Base-by-base conservation (phyloP, 768 basidiomycete genomes). In the Panaeolus cyanescens region DNA sequence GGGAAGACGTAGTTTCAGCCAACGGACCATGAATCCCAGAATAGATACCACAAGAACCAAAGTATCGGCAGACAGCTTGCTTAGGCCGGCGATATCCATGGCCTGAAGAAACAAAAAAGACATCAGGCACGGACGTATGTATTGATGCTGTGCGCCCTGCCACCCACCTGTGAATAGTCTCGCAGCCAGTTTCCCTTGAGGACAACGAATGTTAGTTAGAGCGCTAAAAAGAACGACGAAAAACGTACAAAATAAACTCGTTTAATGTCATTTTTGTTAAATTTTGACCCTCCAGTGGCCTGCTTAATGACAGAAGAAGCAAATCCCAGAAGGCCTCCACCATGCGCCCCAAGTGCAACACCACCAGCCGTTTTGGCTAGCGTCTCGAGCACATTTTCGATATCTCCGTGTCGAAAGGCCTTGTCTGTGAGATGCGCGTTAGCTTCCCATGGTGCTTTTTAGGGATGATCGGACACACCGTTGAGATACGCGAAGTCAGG, bases 381-480 rank as follows among this genome's bases (percentile, higher is more conserved):
- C n/a, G 78, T 80, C 33, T 82, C 80, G 28, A 91, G 80, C 63
- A 88, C 80, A 67, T 85, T 84, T 75, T 91, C 89, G 54, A 91
- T 90, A 68, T 92, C 90, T 13, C 89, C 88, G 77, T 91, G 89
- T 55, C 89, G 79, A 73, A 87, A 92, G 0, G 90, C 89, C 71
- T 88, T 90, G 71, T 85, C 85, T 85, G 65, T 25, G 45, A 8
- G 39, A 20, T 22, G 45, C 7, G 25, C 6, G 10, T 50, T 28
- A 50, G 45, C 45, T 50, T 50, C 45, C 25, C 45, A 28, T 50
- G 45, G 25, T 50, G 25, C 45, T 50, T 50, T 13, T 50, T 50
- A 25, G 25, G 31, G 39, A 28, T 31, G 22, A 56, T 45, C 50
- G 54, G 20, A 72, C 76, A 58, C 57, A 86, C 86, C 81, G 59